These are phyloP conservation scores for Cenchrus americanus DNA, from an alignment of 176 grass and related monocot genomes.

Conservation along the genomic window DNA sequence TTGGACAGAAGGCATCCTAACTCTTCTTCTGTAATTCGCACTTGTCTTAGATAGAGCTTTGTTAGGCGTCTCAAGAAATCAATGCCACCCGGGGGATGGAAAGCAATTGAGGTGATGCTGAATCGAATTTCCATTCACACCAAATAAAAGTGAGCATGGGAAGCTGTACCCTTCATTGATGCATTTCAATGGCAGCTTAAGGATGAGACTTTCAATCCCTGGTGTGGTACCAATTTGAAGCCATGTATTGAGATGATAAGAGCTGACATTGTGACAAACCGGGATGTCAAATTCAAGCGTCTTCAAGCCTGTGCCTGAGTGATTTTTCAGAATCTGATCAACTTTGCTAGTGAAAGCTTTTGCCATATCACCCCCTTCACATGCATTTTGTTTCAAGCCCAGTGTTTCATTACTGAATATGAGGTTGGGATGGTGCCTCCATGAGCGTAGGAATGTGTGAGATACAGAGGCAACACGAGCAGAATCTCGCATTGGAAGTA, in stretches of 20 bases:
- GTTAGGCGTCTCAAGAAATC: background rate
- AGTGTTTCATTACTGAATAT: background rate
- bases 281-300: background rate
- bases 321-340: background rate
- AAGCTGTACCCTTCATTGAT: background rate
- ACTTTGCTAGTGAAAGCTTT: background rate
- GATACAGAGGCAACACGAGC: background rate
- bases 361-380: background rate
- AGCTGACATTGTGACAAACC: background rate
- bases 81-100: background rate
- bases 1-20: constrained; percentile 21
- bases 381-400: background rate
- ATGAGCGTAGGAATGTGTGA: background rate
- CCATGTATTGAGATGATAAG: background rate
- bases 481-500: too few relatives aligned
- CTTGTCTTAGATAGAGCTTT: background rate
- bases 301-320: constrained; percentile 5
- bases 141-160: constrained; percentile 24
- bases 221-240: background rate
- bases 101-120: background rate
- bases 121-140: background rate
- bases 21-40: constrained; percentile 3
- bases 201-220: background rate
- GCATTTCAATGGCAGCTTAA: background rate
- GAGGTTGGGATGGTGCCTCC: background rate